phyloP scores from a whole-genome alignment of 441 rosid species.

The Metrosideros polymorpha region DNA sequence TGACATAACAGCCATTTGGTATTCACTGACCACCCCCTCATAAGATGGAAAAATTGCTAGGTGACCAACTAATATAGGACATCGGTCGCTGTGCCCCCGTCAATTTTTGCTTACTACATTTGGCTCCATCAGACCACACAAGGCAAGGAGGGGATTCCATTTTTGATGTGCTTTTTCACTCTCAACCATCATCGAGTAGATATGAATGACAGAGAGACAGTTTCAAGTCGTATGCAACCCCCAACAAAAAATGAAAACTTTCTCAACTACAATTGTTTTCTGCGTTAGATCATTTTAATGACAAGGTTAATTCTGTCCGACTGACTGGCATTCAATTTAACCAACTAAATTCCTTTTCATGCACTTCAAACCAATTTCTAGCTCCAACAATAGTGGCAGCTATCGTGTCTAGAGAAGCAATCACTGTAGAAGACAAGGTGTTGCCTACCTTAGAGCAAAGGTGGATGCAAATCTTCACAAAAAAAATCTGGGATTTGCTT shows the following conservation, averaged over 20 bases:
- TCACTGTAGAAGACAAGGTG: background rate
- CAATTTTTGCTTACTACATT: background rate
- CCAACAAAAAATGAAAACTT: background rate
- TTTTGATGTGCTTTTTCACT: rapidly evolving
- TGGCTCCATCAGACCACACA: rapidly evolving
- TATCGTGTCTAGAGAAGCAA: background rate
- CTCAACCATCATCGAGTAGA: background rate
- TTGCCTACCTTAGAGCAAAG: background rate
- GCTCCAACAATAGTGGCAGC: background rate
- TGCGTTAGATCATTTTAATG: background rate
- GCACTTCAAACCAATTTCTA: background rate
- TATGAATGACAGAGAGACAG: background rate
- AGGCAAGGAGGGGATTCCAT: rapidly evolving
- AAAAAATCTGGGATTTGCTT: background rate
- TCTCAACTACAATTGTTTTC: rapidly evolving
- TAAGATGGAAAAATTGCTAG: background rate
- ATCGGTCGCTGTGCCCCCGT: rapidly evolving
- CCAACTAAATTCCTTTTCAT: background rate
- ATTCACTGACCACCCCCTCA: background rate
- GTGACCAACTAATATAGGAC: background rate
- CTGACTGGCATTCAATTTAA: background rate
- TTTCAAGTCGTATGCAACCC: background rate
- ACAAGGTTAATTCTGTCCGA: background rate
- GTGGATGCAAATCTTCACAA: background rate
- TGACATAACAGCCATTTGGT: background rate